phyloP scores from a whole-genome alignment of 2,329 filamentous ascomycete genomes.

The Diaporthe australafricana region DNA sequence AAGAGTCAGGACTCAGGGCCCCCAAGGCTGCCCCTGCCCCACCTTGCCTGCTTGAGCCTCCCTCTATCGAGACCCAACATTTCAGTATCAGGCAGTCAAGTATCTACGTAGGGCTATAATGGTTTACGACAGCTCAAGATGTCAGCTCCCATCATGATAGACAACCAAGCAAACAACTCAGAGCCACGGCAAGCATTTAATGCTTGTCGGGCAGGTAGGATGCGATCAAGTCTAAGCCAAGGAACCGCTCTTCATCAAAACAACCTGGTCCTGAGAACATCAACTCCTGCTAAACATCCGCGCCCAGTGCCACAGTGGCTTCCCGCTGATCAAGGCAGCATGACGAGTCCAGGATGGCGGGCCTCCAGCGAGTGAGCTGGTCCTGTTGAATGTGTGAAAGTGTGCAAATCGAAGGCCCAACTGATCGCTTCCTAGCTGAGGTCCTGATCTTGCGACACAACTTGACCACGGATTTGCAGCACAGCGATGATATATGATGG shows the following conservation, averaged over 20 bases:
- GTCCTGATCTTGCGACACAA: neutral
- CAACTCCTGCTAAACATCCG: neutral
- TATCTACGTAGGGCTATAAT: constrained; percentile 37
- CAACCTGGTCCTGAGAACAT: constrained; percentile 11
- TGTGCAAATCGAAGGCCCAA: neutral
- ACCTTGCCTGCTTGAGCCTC: constrained; percentile 25
- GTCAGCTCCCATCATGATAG: constrained; percentile 8
- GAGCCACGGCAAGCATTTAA: constrained; percentile 24
- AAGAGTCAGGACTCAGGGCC: constrained; percentile 18
- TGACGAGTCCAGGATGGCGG: neutral
- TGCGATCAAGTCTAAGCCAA: neutral
- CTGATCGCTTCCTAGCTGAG: neutral
- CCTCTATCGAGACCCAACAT: constrained; percentile 15
- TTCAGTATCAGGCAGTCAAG: constrained; percentile 32
- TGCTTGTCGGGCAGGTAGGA: constrained; percentile 12
- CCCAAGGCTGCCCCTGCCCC: constrained; percentile 20
- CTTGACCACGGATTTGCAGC: constrained; percentile 12
- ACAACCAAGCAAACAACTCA: constrained; percentile 12
- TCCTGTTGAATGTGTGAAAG: neutral
- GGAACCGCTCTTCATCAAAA: constrained; percentile 4
- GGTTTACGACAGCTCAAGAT: constrained; percentile 33
- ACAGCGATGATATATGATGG: neutral
- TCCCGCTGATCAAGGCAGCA: neutral
- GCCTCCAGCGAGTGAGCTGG: neutral
- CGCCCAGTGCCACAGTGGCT: neutral